Evolutionary conservation across 2,329 filamentous ascomycete species (phyloP), one percentile per base, ranked within the genome.

Genomic region (Didymellaceae sp.): DNA sequence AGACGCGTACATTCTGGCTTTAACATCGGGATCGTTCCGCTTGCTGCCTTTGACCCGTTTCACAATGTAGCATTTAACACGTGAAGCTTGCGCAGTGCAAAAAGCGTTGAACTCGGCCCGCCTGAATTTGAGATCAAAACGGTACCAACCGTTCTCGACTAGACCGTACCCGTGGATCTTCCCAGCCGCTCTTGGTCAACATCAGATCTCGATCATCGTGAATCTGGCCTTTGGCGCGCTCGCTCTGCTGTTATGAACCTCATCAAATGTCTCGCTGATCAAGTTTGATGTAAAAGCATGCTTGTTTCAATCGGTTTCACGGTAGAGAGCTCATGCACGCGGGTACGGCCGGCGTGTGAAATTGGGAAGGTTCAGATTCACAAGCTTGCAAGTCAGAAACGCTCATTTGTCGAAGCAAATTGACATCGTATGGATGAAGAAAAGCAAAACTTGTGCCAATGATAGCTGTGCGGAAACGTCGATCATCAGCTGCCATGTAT

Each of bases 31-130:
- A 22, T 8, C 25, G 11, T 7, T 20, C 14, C 24, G 28, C 17
- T 14, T 30, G 24, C 33, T 21, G 11, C n/a, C n/a, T n/a, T n/a
- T n/a, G n/a, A n/a, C n/a, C n/a, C n/a, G n/a, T n/a, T n/a, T n/a
- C n/a, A n/a, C n/a, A n/a, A n/a, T n/a, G n/a, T n/a, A n/a, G n/a
- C n/a, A n/a, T n/a, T n/a, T n/a, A n/a, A n/a, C n/a, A n/a, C n/a
- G n/a, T n/a, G n/a, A n/a, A n/a, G n/a, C n/a, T n/a, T n/a, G n/a
- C n/a, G n/a, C n/a, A n/a, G 37, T 41, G 35, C n/a, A n/a, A 28
- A 26, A 42, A 32, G 10, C 16, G 42, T 46, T 52, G 38, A 34
- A 43, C 42, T 42, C 48, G 43, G 48, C 20, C 42, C 48, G 37
- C 33, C 20, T 16, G 37, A 30, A 20, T 28, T 32, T 46, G 30